Percentiles rank a stretch among this genome's conserved stretches.
These are phyloP conservation scores for Agaricales sp. DNA, from an alignment of 1,284 basidiomycete genomes.

Conservation along the genomic window DNA sequence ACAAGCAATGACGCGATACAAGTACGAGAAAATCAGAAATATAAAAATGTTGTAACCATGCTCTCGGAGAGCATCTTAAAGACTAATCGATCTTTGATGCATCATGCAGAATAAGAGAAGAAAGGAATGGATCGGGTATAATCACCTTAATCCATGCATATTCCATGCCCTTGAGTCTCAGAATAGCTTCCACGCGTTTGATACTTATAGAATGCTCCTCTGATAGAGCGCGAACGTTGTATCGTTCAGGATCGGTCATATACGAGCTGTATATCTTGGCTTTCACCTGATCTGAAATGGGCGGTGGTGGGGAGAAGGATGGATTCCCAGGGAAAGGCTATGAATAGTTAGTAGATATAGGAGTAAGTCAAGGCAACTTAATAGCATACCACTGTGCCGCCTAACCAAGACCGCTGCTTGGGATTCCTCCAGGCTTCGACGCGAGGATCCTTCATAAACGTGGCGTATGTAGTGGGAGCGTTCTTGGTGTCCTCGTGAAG, in stretches of 20 bases:
- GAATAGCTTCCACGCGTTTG: constrained; percentile 69
- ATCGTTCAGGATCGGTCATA: constrained; percentile 43
- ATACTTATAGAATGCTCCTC: constrained; percentile 53
- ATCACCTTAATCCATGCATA: constrained; percentile 59
- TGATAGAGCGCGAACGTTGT: constrained; percentile 53
- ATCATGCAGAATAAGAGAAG: constrained; percentile 20
- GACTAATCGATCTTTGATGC: constrained; percentile 39
- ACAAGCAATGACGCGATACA: constrained; percentile 2
- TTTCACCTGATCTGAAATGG: constrained; percentile 53
- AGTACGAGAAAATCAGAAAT: not conserved
- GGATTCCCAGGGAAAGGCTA: constrained; percentile 79
- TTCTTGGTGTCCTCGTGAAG: not conserved
- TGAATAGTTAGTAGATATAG: constrained; percentile 9
- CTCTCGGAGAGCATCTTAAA: constrained; percentile 29
- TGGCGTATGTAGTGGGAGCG: not conserved
- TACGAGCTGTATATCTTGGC: constrained; percentile 44
- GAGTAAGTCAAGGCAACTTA: not conserved
- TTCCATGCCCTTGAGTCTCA: constrained; percentile 72
- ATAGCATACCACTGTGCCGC: constrained; percentile 35
- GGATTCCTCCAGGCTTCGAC: constrained; percentile 26
- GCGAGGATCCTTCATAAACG: constrained; percentile 13
- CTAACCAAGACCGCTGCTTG: constrained; percentile 46
- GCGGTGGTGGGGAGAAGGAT: constrained; percentile 68
- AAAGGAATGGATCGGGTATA: constrained; percentile 14
- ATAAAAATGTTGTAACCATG: constrained; percentile 21